phyloP scores from a whole-genome alignment of 2,329 filamentous ascomycete genomes.

The Claviceps sorghi region DNA sequence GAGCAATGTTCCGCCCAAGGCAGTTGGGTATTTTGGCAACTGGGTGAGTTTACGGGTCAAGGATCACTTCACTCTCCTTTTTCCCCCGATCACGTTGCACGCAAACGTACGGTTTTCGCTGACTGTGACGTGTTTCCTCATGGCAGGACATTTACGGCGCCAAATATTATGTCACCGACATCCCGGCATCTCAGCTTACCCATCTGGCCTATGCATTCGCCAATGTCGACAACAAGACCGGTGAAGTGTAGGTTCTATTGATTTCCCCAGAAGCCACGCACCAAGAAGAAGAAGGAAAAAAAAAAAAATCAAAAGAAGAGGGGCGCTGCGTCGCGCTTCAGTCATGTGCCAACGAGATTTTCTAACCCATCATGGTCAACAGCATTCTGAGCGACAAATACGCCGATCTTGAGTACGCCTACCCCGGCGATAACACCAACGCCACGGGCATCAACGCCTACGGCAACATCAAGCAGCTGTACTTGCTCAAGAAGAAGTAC shows the following conservation, averaged over 20 bases:
- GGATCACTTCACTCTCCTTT: neutral
- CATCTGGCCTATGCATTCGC: conserved; percentile 53
- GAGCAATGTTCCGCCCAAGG: neutral
- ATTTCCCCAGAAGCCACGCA: no score
- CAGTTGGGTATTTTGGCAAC: neutral
- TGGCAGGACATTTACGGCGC: conserved; percentile 53
- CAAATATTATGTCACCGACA: conserved; percentile 53
- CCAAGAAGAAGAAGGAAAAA: no score
- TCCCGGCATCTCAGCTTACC: conserved; percentile 54
- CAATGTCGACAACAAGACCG: conserved; percentile 21
- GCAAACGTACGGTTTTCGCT: neutral
- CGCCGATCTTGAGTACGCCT: conserved; percentile 51
- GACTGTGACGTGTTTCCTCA: neutral
- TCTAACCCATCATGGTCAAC: neutral
- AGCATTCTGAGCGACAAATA: conserved; percentile 16
- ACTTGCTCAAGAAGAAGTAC: conserved; percentile 59
- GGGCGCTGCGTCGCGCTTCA: no score
- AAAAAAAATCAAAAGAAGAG: no score
- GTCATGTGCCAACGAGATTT: no score
- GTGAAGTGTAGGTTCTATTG: neutral
- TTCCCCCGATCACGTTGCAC: neutral
- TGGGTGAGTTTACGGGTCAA: neutral
- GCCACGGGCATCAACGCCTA: conserved; percentile 51
- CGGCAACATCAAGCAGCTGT: conserved; percentile 65
- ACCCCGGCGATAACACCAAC: conserved; percentile 41